Base-by-base conservation (phyloP, 306 rosid genomes). In the Trifolium dubium region DNA sequence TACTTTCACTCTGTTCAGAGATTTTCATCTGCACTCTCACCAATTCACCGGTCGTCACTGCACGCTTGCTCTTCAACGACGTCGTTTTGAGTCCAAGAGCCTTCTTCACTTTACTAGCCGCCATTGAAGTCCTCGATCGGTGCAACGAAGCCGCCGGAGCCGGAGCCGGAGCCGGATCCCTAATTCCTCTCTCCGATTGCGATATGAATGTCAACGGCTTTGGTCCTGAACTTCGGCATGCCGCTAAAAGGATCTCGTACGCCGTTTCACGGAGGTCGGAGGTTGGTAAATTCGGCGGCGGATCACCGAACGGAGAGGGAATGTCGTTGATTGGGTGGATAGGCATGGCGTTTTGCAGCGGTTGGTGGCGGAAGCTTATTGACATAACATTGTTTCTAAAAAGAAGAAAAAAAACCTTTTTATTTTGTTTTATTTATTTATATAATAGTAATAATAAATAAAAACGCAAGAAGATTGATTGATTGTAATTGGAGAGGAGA, bases 231-330 rank as follows among this genome's bases (percentile, higher is more conserved):
- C 87, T 91, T 81, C 98, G 86, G 81, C 96, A 94, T 0, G 96
- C 96, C 2, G 80, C 91, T 63, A 94, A 83, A 1, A 94, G 76
- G 80, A 94, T 86, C 96, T 94, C 96, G 79, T 94, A 94, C 0
- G 97, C 92, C 4, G 95, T 88, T 67, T 91, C 88, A n/a, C 96
- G 91, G 80, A 91, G 91, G 70, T 94, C 97, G 81, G 92, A 83
- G n/a, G 87, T 89, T 2, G 90, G 34, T 0, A 91, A 64, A 66
- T 37, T 47, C 6, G 81, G 30, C 35, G 76, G 82, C 64, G 71
- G 60, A 50, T 86, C 88, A 1, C 85, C 94, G 43, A 91, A 94
- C 11, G 97, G 96, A 13, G 86, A 80, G 2, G 90, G 84, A 41
- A 91, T 83, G 61, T 82, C 92, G n/a, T 78, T 82, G 11, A 73